Evolutionary conservation across 2,329 filamentous ascomycete genomes (phyloP), one percentile per base, ranked within the genome.

Genomic region (Diaporthe nobilis): DNA sequence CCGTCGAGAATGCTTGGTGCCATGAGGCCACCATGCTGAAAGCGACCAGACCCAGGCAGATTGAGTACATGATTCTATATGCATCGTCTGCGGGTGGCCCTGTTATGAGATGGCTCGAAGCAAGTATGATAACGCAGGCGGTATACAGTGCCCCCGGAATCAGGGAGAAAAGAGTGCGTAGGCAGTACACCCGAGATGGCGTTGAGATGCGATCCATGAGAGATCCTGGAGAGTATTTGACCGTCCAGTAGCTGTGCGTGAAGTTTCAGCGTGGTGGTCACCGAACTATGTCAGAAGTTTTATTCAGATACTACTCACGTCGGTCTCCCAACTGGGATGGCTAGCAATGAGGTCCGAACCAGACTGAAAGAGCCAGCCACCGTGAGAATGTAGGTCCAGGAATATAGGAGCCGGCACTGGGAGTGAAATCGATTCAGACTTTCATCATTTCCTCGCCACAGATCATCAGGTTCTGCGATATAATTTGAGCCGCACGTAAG

Each of bases 11-110:
- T n/a, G 47, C 22, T 39, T 53, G 63, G 31, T 53, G 63, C 34
- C 20, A 37, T n/a, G 63, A 68, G 39, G 15, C 63, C 13, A 53
- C n/a, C 44, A 68, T 53, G 22, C 63, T 53, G 47, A 68, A 68
- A 17, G 22, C 22, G 12, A 68, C 31, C 47, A 68, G 63, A n/a
- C 47, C 31, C 22, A 53, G 31, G 25, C 63, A 68, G 47, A 68
- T 12, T 17, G 63, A 17, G 22, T 68, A 68, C 63, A 67, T 67
- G 28, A 67, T 37, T 25, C 28, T 34, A 22, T 67, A 67, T 12
- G 6, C 63, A n/a, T 51, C 63, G 25, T 67, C 63, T 67, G 63
- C 63, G 4, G 44, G 4, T 37, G 63, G 63, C 4, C 63, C 63
- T 37, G 20, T 17, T 9, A 51, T 51, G 20, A 67, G 63, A 25